Evolutionary conservation across 805 yeast genomes (phyloP).

Genomic region (Spathaspora hagerdaliae): DNA sequence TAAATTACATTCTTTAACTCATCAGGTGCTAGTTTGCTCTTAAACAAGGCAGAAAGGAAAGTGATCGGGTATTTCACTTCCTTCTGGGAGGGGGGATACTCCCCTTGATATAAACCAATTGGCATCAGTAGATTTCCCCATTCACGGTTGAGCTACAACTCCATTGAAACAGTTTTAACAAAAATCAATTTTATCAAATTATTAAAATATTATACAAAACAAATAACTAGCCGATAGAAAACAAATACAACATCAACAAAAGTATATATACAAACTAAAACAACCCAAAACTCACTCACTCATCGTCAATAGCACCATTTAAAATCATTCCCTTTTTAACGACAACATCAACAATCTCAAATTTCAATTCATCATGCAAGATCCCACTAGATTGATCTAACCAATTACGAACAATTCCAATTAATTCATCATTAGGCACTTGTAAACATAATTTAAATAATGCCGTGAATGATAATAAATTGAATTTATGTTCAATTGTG

Average conservation of each 20-base stretch:
- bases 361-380: constrained; percentile 19
- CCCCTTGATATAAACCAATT: too few species aligned
- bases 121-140: too few species aligned
- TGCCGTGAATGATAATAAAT: constrained; percentile 30
- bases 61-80: too few species aligned
- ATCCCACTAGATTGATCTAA: constrained; percentile 16
- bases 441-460: constrained; percentile 21
- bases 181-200: too few species aligned
- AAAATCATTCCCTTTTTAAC: constrained; percentile 29
- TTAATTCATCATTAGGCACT: constrained; percentile 22
- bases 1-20: too few species aligned
- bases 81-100: too few species aligned
- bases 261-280: neutral
- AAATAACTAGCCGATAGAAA: neutral
- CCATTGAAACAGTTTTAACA: too few species aligned
- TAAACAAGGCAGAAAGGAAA: too few species aligned
- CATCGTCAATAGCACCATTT: constrained; percentile 17
- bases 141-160: too few species aligned
- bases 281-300: constrained; percentile 1
- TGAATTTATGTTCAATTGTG: constrained; percentile 10
- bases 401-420: constrained; percentile 27
- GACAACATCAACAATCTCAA: constrained; percentile 26
- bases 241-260: neutral
- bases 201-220: too few species aligned
- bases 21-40: too few species aligned